Conservation (phyloP, 192 early-diverging fungal genomes). For the Umbelopsis sp. region DNA sequence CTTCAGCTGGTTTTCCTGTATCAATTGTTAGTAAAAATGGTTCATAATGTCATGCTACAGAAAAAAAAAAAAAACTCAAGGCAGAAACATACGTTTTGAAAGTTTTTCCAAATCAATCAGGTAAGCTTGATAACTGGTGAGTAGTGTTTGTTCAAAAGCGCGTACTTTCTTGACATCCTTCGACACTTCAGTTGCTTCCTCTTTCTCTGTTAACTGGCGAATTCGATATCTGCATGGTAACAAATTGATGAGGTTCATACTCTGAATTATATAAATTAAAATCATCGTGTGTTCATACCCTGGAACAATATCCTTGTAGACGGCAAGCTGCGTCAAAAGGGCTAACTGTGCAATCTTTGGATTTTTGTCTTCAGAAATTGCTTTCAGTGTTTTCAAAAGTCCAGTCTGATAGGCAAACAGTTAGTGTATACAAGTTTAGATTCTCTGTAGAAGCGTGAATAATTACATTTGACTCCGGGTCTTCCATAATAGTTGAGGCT, state of each 20-base stretch:
- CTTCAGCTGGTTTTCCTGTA: constrained; percentile 41
- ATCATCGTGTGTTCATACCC: constrained; percentile 39
- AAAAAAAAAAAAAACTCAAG: neutral
- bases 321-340: constrained; percentile 85
- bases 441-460: neutral
- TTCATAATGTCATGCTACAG: neutral
- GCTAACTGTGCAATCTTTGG: constrained; percentile 71
- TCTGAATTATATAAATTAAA: neutral
- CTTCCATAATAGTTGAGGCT: constrained; percentile 76
- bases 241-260: neutral
- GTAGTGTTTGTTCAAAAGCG: constrained; percentile 81
- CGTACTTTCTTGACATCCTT: constrained; percentile 91
- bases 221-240: constrained; percentile 72
- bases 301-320: constrained; percentile 95
- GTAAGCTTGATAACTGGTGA: constrained; percentile 84
- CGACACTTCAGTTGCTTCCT: constrained; percentile 73
- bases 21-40: neutral
- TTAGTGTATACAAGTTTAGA: constrained; percentile 15
- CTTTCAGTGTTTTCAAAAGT: constrained; percentile 68
- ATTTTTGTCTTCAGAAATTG: constrained; percentile 67
- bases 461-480: constrained; percentile 71
- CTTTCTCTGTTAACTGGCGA: constrained; percentile 80
- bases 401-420: constrained; percentile 45
- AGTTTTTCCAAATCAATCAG: constrained; percentile 70
- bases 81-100: constrained; percentile 27